Conservation (phyloP, 148 eudicot species). For the Heliamphora exappendiculata region DNA sequence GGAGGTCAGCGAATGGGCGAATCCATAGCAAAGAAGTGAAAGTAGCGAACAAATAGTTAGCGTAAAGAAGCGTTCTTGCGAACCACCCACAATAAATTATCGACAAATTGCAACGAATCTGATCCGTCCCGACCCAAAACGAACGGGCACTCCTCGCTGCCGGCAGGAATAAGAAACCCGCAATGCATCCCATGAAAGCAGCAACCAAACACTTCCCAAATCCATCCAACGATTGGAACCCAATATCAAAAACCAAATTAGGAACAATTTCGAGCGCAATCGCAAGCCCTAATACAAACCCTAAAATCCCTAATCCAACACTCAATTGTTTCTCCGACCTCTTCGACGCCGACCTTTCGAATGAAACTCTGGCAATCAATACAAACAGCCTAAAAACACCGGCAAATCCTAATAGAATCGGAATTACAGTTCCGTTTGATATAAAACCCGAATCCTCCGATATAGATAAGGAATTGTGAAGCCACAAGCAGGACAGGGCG, state of each 20-base stretch:
- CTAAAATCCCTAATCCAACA: conserved; percentile 42
- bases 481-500: conserved; percentile 34
- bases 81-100: conserved; percentile 74
- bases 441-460: conserved; percentile 41
- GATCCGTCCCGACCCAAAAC: conserved; percentile 99
- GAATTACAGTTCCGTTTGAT: conserved; percentile 56
- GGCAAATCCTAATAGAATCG: conserved; percentile 44
- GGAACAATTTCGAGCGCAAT: conserved; percentile 47
- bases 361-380: conserved; percentile 47
- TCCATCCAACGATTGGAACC: conserved; percentile 51
- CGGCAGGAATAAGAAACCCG: conserved; percentile 61
- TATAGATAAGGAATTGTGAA: conserved; percentile 40
- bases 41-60: conserved; percentile 36
- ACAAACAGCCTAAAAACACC: conserved; percentile 42
- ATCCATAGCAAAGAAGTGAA: conserved; percentile 87
- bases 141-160: conserved; percentile 66
- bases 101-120: conserved; percentile 66
- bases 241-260: conserved; percentile 45
- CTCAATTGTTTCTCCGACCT: conserved; percentile 63
- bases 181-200: conserved; percentile 41
- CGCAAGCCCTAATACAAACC: conserved; percentile 42
- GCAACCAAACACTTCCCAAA: conserved; percentile 47
- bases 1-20: conserved; percentile 53
- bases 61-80: conserved; percentile 55
- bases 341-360: conserved; percentile 78